phyloP scores from a whole-genome alignment of 768 basidiomycete genomes.

The Leccinum fibrillosum region DNA sequence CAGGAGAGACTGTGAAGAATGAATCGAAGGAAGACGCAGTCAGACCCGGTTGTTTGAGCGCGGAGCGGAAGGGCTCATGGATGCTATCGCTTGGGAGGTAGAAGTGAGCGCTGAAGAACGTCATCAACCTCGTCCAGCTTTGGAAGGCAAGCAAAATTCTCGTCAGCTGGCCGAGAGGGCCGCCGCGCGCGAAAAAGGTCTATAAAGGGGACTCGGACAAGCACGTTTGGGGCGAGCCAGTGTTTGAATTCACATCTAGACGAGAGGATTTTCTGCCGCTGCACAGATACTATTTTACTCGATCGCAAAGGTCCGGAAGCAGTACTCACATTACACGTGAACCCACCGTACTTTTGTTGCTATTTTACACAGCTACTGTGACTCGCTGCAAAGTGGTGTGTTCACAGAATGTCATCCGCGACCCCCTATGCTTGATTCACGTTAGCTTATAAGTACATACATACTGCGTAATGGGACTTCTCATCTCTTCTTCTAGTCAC shows the following conservation, averaged over 20 bases:
- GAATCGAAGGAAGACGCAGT: constrained; percentile 72
- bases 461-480: not conserved
- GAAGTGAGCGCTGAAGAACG: constrained; percentile 78
- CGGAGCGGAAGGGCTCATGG: constrained; percentile 59
- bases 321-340: not conserved
- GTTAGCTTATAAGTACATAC: constrained; percentile 11
- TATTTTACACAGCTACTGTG: constrained; percentile 2
- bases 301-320: constrained; percentile 1
- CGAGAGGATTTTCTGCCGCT: constrained; percentile 4
- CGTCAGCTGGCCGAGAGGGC: constrained; percentile 88
- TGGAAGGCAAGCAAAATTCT: constrained; percentile 98
- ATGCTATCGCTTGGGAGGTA: constrained; percentile 71
- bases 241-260: constrained; percentile 12
- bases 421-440: too few species aligned
- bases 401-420: too few species aligned
- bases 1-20: constrained; percentile 72
- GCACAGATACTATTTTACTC: constrained; percentile 5
- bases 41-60: constrained; percentile 45
- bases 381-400: not conserved
- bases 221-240: not conserved
- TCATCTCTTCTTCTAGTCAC: not conserved
- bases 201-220: constrained; percentile 7
- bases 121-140: constrained; percentile 93
- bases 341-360: constrained; percentile 8
- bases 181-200: constrained; percentile 45